Percentiles rank a stretch among this genome's conserved stretches.
phyloP scores from a whole-genome alignment of 1,139 yeast species.

The Schizosaccharomyces versatilis region DNA sequence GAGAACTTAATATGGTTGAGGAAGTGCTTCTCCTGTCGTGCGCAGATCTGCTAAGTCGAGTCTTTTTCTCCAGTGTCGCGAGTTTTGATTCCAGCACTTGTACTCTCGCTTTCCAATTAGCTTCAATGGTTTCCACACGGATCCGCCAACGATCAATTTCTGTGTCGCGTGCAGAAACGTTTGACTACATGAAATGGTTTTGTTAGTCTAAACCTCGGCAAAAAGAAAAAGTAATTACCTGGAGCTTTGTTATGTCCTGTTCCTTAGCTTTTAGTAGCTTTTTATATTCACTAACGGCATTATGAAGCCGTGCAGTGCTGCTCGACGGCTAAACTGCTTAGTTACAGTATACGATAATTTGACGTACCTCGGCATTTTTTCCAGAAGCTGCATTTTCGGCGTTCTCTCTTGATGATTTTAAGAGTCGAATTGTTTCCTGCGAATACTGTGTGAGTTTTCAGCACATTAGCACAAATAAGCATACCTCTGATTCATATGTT shows the following conservation, averaged over 20 bases:
- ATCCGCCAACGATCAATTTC: neutral
- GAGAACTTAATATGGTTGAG: too few species aligned
- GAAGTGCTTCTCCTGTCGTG: neutral
- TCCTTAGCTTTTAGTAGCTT: neutral
- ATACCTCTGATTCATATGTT: too few species aligned
- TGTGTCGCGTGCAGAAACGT: neutral
- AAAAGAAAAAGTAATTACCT: neutral
- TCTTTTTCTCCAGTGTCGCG: neutral
- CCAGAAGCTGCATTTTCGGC: too few species aligned
- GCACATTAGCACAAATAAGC: too few species aligned
- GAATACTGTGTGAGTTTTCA: too few species aligned
- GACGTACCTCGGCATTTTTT: too few species aligned
- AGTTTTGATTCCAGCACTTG: constrained; percentile 1
- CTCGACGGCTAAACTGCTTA: too few species aligned
- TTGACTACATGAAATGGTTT: too few species aligned
- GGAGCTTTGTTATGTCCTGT: neutral
- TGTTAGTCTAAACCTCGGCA: too few species aligned
- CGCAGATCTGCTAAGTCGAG: neutral
- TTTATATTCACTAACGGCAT: neutral
- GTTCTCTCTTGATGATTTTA: too few species aligned
- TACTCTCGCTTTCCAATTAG: neutral
- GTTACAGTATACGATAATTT: too few species aligned
- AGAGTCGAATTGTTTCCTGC: too few species aligned
- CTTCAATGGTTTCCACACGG: neutral
- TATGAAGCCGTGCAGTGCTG: neutral